These are phyloP conservation scores for Huntiella abstrusa DNA, from an alignment of 2,329 filamentous ascomycete genomes.

Conservation along the genomic window DNA sequence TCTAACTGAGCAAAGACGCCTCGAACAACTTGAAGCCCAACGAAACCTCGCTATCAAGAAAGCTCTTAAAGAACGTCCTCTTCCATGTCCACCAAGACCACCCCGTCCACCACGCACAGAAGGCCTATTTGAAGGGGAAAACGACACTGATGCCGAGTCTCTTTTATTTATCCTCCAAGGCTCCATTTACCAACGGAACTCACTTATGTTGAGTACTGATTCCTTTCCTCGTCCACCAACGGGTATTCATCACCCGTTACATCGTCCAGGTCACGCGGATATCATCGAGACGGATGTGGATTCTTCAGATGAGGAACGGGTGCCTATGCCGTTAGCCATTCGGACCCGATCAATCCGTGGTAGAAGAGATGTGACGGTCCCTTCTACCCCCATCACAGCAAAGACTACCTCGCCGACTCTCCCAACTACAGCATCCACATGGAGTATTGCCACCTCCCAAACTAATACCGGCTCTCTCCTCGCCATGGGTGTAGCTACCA, in stretches of 20 bases:
- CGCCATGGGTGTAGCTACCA: not conserved
- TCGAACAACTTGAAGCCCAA: conserved; percentile 4
- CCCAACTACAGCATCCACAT: not conserved
- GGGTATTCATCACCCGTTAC: not conserved
- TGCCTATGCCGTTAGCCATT: conserved; percentile 3
- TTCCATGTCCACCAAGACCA: not conserved
- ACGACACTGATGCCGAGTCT: conserved; percentile 4
- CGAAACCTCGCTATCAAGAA: conserved; percentile 6
- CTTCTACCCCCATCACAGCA: not conserved
- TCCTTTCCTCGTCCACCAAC: not conserved
- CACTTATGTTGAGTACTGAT: not conserved
- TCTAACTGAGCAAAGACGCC: not conserved
- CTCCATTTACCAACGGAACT: conserved; percentile 2
- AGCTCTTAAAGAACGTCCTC: not conserved
- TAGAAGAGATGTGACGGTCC: not conserved
- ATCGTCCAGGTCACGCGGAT: not conserved
- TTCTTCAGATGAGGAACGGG: conserved; percentile 3
- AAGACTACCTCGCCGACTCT: not conserved
- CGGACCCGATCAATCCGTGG: not conserved
- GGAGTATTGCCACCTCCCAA: conserved; percentile 1
- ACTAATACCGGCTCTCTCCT: not conserved
- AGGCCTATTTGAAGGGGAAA: not conserved
- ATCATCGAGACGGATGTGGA: conserved; percentile 6
- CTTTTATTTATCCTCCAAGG: conserved; percentile 4
- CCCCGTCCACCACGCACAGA: not conserved